These are phyloP conservation scores for Clonostachys rhizophaga DNA, from an alignment of 2,329 filamentous ascomycete genomes.

Conservation along the genomic window DNA sequence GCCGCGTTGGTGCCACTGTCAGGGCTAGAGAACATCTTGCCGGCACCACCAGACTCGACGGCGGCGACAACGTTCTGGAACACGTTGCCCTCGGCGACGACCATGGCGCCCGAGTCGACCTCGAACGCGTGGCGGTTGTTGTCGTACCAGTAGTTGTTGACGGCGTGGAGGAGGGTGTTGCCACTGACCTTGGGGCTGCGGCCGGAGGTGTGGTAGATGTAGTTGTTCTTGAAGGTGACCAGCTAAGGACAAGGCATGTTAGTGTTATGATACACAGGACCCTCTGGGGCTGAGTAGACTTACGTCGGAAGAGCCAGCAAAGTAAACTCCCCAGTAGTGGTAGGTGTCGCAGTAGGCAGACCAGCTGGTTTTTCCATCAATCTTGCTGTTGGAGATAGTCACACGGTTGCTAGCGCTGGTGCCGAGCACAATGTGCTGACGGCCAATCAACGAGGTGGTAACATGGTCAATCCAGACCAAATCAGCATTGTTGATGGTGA, in stretches of 20 bases:
- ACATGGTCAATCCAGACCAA: conserved; percentile 48
- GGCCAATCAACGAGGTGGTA: conserved; percentile 28
- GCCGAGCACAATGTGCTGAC: conserved; percentile 1
- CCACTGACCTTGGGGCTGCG: conserved; percentile 53
- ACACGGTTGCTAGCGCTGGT: conserved; percentile 44
- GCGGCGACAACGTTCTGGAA: conserved; percentile 48
- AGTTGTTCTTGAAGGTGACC: conserved; percentile 3
- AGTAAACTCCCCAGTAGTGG: conserved; percentile 25
- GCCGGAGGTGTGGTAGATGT: conserved; percentile 45
- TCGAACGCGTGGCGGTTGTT: conserved; percentile 54
- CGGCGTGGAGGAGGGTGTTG: conserved; percentile 51
- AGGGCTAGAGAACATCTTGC: conserved; percentile 7
- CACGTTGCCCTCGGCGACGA: conserved; percentile 46
- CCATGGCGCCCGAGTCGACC: conserved; percentile 21
- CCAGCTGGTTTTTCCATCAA: conserved; percentile 44
- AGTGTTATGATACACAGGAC: conserved; percentile 3
- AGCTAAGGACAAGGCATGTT: background rate
- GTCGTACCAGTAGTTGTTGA: conserved; percentile 59
- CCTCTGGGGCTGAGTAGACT: conserved; percentile 17
- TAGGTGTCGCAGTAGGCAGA: conserved; percentile 20
- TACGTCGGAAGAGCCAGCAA: conserved; percentile 18
- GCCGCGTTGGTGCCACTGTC: conserved; percentile 12
- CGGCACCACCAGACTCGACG: conserved; percentile 11
- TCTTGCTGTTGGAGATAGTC: conserved; percentile 55
- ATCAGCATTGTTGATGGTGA: conserved; percentile 43